Evolutionary conservation across 768 basidiomycete species (phyloP).

Genomic region (Trametes sanguinea): DNA sequence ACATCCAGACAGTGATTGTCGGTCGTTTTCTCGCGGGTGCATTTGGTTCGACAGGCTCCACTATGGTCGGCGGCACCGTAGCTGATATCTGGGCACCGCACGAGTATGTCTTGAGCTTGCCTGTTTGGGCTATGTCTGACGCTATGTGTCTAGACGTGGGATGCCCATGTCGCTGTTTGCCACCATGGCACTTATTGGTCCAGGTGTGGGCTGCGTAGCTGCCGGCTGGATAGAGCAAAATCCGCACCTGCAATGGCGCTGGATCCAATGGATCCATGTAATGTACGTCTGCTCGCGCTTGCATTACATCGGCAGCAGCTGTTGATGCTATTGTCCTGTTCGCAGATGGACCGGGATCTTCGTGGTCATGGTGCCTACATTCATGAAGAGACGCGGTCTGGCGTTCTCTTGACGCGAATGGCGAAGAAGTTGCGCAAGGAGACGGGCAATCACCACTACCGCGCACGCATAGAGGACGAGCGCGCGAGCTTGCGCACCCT

Average conservation of each 20-base stretch:
- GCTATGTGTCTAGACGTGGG: slow-evolving; percentile 56
- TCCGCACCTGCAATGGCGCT: slow-evolving; percentile 64
- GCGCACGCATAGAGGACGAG: slow-evolving; percentile 65
- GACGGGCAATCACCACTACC: slow-evolving; percentile 64
- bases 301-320: too few relatives aligned
- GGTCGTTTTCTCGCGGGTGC: slow-evolving; percentile 67
- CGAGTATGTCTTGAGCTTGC: slow-evolving; percentile 45
- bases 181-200: slow-evolving; percentile 57
- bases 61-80: slow-evolving; percentile 75
- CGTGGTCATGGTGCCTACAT: slow-evolving; percentile 48
- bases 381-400: slow-evolving; percentile 76
- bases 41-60: slow-evolving; percentile 68
- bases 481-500: slow-evolving; percentile 53
- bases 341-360: slow-evolving; percentile 54
- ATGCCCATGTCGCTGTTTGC: slow-evolving; percentile 79
- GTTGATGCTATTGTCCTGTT: background rate
- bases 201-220: slow-evolving; percentile 62
- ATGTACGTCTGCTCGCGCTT: slow-evolving; percentile 43
- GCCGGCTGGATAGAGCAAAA: slow-evolving; percentile 71
- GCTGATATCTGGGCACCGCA: slow-evolving; percentile 67
- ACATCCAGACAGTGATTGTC: slow-evolving; percentile 63
- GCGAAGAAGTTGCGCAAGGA: slow-evolving; percentile 65
- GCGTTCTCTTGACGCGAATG: slow-evolving; percentile 66
- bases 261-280: slow-evolving; percentile 82
- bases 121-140: background rate